Evolutionary conservation across 345 rosid genomes (phyloP).

Genomic region (Camelina neglecta): DNA sequence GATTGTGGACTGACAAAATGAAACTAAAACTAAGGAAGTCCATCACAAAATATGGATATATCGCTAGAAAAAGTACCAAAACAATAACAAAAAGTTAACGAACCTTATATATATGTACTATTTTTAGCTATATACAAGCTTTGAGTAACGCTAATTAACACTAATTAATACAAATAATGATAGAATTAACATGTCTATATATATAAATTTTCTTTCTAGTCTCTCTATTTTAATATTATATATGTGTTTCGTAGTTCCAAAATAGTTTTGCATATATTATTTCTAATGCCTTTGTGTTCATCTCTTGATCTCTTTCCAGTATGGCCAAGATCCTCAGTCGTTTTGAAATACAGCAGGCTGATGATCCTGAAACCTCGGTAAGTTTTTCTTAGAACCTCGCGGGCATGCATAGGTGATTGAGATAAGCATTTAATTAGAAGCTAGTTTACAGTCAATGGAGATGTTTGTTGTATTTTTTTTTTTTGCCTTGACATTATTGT

Average conservation of each 20-base stretch:
- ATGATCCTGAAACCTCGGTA: slow-evolving; percentile 28
- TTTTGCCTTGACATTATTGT: slow-evolving; percentile 2
- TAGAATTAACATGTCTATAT: not conserved
- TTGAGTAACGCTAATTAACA: not conserved
- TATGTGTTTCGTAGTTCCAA: not conserved
- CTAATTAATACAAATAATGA: not conserved
- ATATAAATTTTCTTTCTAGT: not conserved
- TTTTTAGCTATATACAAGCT: not conserved
- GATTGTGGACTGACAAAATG: not conserved
- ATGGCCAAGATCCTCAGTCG: slow-evolving; percentile 28
- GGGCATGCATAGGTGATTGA: not conserved
- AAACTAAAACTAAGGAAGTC: not conserved
- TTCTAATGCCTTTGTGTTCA: not conserved
- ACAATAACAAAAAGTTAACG: not conserved
- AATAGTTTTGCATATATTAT: not conserved
- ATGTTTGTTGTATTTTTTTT: not conserved
- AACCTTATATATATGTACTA: not conserved
- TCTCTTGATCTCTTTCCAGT: slow-evolving; percentile 27
- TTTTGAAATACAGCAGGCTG: slow-evolving; percentile 20
- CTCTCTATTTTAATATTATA: not conserved
- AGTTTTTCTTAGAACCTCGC: slow-evolving; percentile 1
- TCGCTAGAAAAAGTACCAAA: not conserved
- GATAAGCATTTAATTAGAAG: not conserved
- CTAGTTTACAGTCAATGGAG: not conserved
- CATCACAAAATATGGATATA: not conserved